A percentile compares a stretch with the other conserved stretches of the same genome.
Evolutionary conservation across 2,329 filamentous ascomycete species (phyloP).

Genomic region (Arthrobotrys sinensis): DNA sequence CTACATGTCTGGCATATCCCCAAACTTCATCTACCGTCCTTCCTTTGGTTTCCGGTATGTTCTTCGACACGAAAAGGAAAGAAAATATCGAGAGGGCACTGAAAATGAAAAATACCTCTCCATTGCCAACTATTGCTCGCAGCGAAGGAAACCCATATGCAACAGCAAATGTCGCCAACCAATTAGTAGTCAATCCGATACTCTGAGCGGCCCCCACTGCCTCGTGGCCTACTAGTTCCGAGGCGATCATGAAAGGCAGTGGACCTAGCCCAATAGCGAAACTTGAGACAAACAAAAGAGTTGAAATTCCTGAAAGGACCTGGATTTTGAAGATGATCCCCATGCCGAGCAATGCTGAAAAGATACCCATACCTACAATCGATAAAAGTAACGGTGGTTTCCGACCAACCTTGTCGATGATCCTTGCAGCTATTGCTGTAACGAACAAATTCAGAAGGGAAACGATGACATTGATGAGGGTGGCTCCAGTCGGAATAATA

Average conservation of each 20-base stretch:
- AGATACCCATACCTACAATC: slow-evolving; percentile 85
- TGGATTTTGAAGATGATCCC: slow-evolving; percentile 83
- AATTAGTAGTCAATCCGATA: slow-evolving; percentile 88
- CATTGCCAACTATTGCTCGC: slow-evolving; percentile 80
- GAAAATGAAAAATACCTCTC: slow-evolving; percentile 94
- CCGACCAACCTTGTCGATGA: slow-evolving; percentile 89
- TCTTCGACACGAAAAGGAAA: slow-evolving; percentile 79
- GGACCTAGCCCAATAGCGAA: slow-evolving; percentile 94
- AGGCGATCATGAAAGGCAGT: slow-evolving; percentile 93
- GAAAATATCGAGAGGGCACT: slow-evolving; percentile 79
- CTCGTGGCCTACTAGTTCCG: slow-evolving; percentile 89
- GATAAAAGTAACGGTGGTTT: slow-evolving; percentile 87
- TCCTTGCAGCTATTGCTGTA: slow-evolving; percentile 83
- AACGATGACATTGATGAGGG: slow-evolving; percentile 87
- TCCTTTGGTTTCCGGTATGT: slow-evolving; percentile 89
- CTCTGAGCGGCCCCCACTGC: slow-evolving; percentile 93
- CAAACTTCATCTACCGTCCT: slow-evolving; percentile 67
- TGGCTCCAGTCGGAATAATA: slow-evolving; percentile 84
- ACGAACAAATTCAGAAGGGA: slow-evolving; percentile 88
- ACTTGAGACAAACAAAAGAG: slow-evolving; percentile 87
- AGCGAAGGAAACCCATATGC: slow-evolving; percentile 95
- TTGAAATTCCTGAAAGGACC: slow-evolving; percentile 83
- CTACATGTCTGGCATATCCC: slow-evolving; percentile 43
- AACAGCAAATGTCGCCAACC: slow-evolving; percentile 90
- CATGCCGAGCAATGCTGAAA: slow-evolving; percentile 82